Conservation (phyloP, 2,329 filamentous ascomycete genomes). For the Curvularia eragrostidis region DNA sequence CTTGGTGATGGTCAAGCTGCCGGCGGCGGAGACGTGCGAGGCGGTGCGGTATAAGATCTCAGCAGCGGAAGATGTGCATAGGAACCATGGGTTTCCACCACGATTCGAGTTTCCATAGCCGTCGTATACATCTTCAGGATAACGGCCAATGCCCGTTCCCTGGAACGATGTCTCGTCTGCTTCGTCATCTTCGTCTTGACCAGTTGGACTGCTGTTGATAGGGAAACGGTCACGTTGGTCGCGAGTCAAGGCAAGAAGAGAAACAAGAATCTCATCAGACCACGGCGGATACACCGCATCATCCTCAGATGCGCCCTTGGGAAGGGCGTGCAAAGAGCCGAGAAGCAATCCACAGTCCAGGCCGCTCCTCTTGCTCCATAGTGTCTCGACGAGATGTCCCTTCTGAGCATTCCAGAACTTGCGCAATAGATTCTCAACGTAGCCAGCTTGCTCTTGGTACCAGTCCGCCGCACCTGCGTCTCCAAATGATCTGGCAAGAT, state of each 20-base stretch:
- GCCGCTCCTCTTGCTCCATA: constrained; percentile 43
- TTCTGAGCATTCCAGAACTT: constrained; percentile 49
- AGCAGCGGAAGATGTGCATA: constrained; percentile 53
- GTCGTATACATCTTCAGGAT: constrained; percentile 54
- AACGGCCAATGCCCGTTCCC: constrained; percentile 52
- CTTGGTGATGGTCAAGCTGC: constrained; percentile 42
- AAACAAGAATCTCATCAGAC: constrained; percentile 49
- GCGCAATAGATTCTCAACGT: constrained; percentile 43
- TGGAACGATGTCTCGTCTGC: constrained; percentile 22
- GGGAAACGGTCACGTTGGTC: constrained; percentile 49
- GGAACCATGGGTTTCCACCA: constrained; percentile 53
- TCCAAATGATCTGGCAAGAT: constrained; percentile 43
- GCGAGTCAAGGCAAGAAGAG: constrained; percentile 43
- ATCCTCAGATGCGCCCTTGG: constrained; percentile 26
- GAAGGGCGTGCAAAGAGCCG: constrained; percentile 47
- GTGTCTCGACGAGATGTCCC: constrained; percentile 48
- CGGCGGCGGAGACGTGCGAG: constrained; percentile 34
- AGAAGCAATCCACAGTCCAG: constrained; percentile 51
- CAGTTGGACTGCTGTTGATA: constrained; percentile 43
- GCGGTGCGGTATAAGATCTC: constrained; percentile 51
- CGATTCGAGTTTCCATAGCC: constrained; percentile 42
- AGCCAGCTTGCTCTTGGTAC: constrained; percentile 48
- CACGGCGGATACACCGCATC: constrained; percentile 41
- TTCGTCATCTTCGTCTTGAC: constrained; percentile 21
- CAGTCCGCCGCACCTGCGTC: constrained; percentile 49